phyloP scores from a whole-genome alignment of 2,329 filamentous ascomycete species.

The Clonostachys byssicola region DNA sequence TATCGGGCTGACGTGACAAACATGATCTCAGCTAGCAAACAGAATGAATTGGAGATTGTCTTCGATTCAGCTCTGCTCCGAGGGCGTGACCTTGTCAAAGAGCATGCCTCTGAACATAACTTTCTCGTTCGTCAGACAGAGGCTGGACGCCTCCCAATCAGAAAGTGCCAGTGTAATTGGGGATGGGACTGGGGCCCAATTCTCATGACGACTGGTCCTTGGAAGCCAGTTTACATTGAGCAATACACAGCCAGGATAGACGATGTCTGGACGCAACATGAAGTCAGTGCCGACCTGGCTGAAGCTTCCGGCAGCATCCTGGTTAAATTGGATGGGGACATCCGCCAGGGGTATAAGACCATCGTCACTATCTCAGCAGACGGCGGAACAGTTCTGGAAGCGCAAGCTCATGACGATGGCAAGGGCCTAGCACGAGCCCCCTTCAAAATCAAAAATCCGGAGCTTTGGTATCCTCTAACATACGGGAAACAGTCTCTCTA shows the following conservation, averaged over 20 bases:
- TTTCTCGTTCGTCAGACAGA: slow-evolving; percentile 11
- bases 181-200: slow-evolving; percentile 70
- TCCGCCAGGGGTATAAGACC: slow-evolving; percentile 14
- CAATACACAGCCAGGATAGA: slow-evolving; percentile 53
- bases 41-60: slow-evolving; percentile 47
- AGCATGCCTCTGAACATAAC: slow-evolving; percentile 45
- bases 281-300: slow-evolving; percentile 27
- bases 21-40: slow-evolving; percentile 19
- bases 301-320: slow-evolving; percentile 3
- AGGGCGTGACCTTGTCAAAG: slow-evolving; percentile 45
- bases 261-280: slow-evolving; percentile 45
- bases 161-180: slow-evolving; percentile 70
- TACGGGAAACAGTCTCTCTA: slow-evolving; percentile 71
- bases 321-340: slow-evolving; percentile 10
- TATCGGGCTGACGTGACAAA: slow-evolving; percentile 48
- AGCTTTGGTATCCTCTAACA: slow-evolving; percentile 68
- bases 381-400: slow-evolving; percentile 7
- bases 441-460: slow-evolving; percentile 31
- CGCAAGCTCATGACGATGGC: slow-evolving; percentile 58
- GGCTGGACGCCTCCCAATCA: slow-evolving; percentile 28
- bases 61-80: slow-evolving; percentile 52
- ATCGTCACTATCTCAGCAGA: slow-evolving; percentile 15
- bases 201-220: slow-evolving; percentile 58
- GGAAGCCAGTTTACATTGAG: slow-evolving; percentile 64
- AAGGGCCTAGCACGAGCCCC: neutral